These are phyloP conservation scores for Circinella umbellata DNA, from an alignment of 371 early-diverging fungal genomes.

Conservation along the genomic window DNA sequence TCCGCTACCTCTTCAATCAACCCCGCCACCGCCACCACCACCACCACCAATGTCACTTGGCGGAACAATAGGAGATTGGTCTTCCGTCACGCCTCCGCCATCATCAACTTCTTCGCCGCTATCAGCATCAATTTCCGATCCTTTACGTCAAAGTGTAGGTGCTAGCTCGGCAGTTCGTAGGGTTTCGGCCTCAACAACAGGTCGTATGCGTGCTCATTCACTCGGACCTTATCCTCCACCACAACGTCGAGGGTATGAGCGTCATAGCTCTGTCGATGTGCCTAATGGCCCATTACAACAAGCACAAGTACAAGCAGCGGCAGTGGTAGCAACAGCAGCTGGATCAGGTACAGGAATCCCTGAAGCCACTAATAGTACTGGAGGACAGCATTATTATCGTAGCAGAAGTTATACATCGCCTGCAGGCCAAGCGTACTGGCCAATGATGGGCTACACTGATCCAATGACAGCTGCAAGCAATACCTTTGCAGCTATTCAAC, in stretches of 20 bases:
- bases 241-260: constrained; percentile 14
- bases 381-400: constrained; percentile 13
- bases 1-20: constrained; percentile 17
- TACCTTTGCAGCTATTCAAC: constrained; percentile 12
- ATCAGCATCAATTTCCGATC: constrained; percentile 20
- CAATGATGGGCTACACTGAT: neutral
- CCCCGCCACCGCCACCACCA: constrained; percentile 32
- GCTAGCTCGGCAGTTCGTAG: constrained; percentile 3
- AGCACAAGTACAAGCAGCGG: constrained; percentile 10
- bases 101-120: constrained; percentile 37
- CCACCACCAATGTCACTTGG: constrained; percentile 23
- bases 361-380: neutral
- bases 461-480: constrained; percentile 2
- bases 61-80: constrained; percentile 5
- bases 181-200: constrained; percentile 18
- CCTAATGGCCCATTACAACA: constrained; percentile 9
- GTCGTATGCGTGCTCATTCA: constrained; percentile 42
- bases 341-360: neutral
- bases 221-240: constrained; percentile 43
- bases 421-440: constrained; percentile 18
- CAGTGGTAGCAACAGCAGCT: constrained; percentile 14
- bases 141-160: constrained; percentile 16
- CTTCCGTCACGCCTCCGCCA: constrained; percentile 24
- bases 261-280: constrained; percentile 16
- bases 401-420: constrained; percentile 27